These are phyloP conservation scores for Lophiotrema nucula DNA, from an alignment of 495 filamentous ascomycete genomes.

Conservation along the genomic window DNA sequence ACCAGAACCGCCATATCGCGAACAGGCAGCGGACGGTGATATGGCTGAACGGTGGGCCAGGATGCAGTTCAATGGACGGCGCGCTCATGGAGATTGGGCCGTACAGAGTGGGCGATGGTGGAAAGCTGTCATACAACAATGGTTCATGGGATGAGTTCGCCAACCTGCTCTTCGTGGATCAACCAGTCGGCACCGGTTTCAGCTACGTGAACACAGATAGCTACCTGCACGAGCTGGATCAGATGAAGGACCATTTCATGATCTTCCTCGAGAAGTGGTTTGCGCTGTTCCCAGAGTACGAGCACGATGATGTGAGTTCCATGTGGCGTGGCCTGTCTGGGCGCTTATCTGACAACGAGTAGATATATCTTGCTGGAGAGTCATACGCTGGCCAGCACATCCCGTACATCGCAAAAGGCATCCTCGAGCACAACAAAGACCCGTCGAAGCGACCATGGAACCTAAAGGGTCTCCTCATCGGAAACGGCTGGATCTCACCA, in stretches of 20 bases:
- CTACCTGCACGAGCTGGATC: slow-evolving; percentile 77
- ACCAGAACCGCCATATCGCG: slow-evolving; percentile 90
- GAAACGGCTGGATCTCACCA: slow-evolving; percentile 95
- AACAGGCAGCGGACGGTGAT: slow-evolving; percentile 89
- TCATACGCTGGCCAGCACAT: slow-evolving; percentile 98
- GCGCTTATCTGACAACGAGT: not conserved
- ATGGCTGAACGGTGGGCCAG: slow-evolving; percentile 95
- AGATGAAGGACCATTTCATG: slow-evolving; percentile 88
- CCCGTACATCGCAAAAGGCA: slow-evolving; percentile 87
- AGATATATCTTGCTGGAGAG: slow-evolving; percentile 94
- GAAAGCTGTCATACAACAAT: slow-evolving; percentile 73
- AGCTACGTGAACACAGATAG: slow-evolving; percentile 89
- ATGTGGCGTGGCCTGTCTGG: not conserved
- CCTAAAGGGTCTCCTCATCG: slow-evolving; percentile 84
- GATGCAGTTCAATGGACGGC: slow-evolving; percentile 95
- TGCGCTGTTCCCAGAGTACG: slow-evolving; percentile 84
- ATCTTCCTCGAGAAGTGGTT: slow-evolving; percentile 90
- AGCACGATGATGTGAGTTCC: slow-evolving; percentile 80
- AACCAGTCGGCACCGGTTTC: slow-evolving; percentile 93
- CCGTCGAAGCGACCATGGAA: slow-evolving; percentile 60
- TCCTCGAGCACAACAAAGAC: slow-evolving; percentile 77
- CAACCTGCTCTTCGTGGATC: slow-evolving; percentile 93
- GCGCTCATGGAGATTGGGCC: slow-evolving; percentile 97
- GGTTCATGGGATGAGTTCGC: slow-evolving; percentile 98
- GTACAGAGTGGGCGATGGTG: slow-evolving; percentile 78